Base-by-base conservation (phyloP, 345 rosid species). In the Euphorbia pulcherrima region DNA sequence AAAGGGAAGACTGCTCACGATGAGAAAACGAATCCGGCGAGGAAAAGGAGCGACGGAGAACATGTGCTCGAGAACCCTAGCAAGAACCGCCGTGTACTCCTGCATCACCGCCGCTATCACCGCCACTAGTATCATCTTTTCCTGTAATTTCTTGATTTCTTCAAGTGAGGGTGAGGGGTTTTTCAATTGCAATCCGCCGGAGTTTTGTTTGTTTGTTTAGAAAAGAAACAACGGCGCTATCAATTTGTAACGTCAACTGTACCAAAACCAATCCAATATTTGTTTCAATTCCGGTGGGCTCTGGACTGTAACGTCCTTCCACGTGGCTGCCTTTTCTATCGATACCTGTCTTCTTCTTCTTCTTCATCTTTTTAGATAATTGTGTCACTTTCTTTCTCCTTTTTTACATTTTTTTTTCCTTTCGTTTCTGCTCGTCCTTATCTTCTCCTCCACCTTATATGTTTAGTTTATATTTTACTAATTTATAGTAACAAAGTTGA, bases 61-160 rank as follows among this genome's bases (percentile, higher is more conserved):
- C 69, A 94, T n/a, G 64, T 88, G 95, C 81, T 84, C 85, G 53
- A 94, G 68, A 29, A 87, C 79, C 71, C 92, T 77, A 12, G 86
- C 84, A 74, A 94, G 79, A 57, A 91, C 70, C 84, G 67, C 88
- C 82, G 87, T 89, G 91, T 93, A 93, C 74, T 91, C 91, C 82
- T 82, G 85, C 87, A 91, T 73, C 75, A 89, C 74, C 83, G 86
- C 94, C 57, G 97, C 87, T 60, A 89, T 26, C 26, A 77, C 50
- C 1, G 95, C 82, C 77, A 88, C 90, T 33, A 81, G 73, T 65
- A 94, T 79, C 97, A 91, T 94, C 77, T 70, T 75, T 28, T 14
- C 56, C 5, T 29, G 0, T n/a, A n/a, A n/a, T n/a, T n/a, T n/a
- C n/a, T n/a, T n/a, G n/a, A n/a, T 33, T 33, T 33, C 37, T 33